phyloP scores from a whole-genome alignment of 2,329 filamentous ascomycete genomes.

The Lasiodiplodia sp. region DNA sequence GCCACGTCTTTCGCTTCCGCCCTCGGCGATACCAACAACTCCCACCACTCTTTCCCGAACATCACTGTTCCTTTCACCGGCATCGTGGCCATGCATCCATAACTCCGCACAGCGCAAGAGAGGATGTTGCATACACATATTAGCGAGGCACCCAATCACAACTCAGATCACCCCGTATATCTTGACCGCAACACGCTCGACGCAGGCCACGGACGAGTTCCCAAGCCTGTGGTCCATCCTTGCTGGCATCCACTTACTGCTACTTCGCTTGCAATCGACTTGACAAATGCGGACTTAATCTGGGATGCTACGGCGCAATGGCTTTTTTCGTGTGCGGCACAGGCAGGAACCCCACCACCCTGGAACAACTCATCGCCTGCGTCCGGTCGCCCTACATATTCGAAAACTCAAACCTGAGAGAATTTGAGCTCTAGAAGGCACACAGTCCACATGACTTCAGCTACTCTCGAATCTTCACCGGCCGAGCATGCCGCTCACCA shows the following conservation, averaged over 20 bases:
- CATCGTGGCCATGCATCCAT: neutral
- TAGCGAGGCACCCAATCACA: neutral
- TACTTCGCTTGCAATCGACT: neutral
- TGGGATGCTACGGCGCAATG: neutral
- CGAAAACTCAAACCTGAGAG: neutral
- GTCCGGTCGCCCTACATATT: neutral
- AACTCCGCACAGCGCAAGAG: neutral
- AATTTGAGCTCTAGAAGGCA: neutral
- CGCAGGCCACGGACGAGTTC: neutral
- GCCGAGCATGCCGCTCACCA: conserved; percentile 34
- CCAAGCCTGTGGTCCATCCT: neutral
- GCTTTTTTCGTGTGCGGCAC: neutral
- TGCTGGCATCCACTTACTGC: neutral
- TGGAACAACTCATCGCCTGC: neutral
- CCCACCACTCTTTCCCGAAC: neutral
- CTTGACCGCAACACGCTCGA: neutral
- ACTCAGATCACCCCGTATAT: neutral
- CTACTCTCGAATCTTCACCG: conserved; percentile 44
- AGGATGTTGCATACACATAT: neutral
- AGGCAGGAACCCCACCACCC: neutral
- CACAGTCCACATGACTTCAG: neutral
- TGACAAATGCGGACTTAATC: neutral
- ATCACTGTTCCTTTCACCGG: no score
- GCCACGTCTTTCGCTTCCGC: neutral
- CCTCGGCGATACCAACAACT: neutral